A percentile compares a stretch with the other conserved stretches of the same genome.
phyloP scores from a whole-genome alignment of 1,139 yeast genomes.

The Debaryomyces nepalensis region DNA sequence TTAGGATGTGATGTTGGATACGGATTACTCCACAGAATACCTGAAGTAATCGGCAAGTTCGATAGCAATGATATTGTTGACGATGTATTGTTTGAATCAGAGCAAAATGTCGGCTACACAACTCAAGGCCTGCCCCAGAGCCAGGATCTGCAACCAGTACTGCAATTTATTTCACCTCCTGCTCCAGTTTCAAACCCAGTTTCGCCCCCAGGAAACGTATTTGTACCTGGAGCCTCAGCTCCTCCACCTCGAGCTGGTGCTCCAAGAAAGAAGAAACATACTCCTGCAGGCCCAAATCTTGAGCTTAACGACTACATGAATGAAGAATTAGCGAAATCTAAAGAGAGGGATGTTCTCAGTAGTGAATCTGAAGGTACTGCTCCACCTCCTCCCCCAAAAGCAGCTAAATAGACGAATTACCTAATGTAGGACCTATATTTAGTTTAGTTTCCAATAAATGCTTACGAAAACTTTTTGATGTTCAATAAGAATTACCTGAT shows the following conservation, averaged over 20 bases:
- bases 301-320: constrained; percentile 49
- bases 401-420: too few species aligned
- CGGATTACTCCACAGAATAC: constrained; percentile 84
- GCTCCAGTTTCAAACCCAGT: constrained; percentile 18
- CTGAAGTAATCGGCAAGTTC: constrained; percentile 64
- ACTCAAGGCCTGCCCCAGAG: not conserved
- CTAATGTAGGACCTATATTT: too few species aligned
- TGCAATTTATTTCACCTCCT: constrained; percentile 13
- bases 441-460: too few species aligned
- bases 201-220: constrained; percentile 9
- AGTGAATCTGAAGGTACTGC: constrained; percentile 17
- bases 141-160: constrained; percentile 13
- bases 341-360: constrained; percentile 34
- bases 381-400: constrained; percentile 40
- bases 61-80: constrained; percentile 36
- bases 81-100: constrained; percentile 43
- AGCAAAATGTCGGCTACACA: constrained; percentile 21
- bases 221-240: constrained; percentile 20
- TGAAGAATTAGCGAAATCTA: constrained; percentile 50
- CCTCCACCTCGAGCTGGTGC: constrained; percentile 29
- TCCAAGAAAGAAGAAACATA: constrained; percentile 37
- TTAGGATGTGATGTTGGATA: constrained; percentile 96
- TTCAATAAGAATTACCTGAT: too few species aligned
- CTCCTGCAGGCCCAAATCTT: constrained; percentile 26
- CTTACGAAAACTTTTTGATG: too few species aligned